Evolutionary conservation across 2,329 filamentous ascomycete genomes (phyloP).

Genomic region (Microsporum ferrugineum): DNA sequence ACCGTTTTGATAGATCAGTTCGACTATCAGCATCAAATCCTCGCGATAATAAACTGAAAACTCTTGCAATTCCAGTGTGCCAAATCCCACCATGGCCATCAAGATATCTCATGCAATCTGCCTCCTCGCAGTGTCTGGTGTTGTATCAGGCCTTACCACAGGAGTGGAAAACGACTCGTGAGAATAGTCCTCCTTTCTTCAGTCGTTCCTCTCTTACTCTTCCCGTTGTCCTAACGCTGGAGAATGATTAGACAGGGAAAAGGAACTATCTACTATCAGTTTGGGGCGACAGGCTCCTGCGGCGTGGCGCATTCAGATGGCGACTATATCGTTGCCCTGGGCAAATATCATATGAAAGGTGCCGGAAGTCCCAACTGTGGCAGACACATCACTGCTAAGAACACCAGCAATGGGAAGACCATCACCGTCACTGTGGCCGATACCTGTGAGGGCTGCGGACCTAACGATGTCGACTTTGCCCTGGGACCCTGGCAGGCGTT

Average conservation of each 20-base stretch:
- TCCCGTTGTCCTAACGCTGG: neutral
- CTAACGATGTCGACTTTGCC: slow-evolving; percentile 13
- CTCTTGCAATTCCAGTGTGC: neutral
- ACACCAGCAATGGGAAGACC: slow-evolving; percentile 8
- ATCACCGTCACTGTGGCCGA: slow-evolving; percentile 9
- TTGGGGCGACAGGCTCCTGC: slow-evolving; percentile 8
- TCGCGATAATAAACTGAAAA: neutral
- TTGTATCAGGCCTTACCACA: neutral
- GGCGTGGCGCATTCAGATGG: slow-evolving; percentile 7
- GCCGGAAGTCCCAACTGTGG: slow-evolving; percentile 8
- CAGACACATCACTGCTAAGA: slow-evolving; percentile 8
- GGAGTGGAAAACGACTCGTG: neutral
- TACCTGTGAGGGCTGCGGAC: slow-evolving; percentile 11
- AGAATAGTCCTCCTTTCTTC: neutral
- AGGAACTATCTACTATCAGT: slow-evolving; percentile 11
- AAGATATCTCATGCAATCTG: neutral
- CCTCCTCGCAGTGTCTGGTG: neutral
- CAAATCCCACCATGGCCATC: neutral
- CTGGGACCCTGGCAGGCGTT: slow-evolving; percentile 12
- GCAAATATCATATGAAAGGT: slow-evolving; percentile 7
- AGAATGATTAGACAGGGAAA: neutral
- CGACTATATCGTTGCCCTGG: slow-evolving; percentile 10
- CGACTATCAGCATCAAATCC: neutral
- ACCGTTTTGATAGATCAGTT: neutral
- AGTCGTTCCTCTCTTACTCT: neutral